Percentiles rank a stretch among this genome's conserved stretches.
Evolutionary conservation across 768 basidiomycete genomes (phyloP).

Genomic region (Amanita thiersii): DNA sequence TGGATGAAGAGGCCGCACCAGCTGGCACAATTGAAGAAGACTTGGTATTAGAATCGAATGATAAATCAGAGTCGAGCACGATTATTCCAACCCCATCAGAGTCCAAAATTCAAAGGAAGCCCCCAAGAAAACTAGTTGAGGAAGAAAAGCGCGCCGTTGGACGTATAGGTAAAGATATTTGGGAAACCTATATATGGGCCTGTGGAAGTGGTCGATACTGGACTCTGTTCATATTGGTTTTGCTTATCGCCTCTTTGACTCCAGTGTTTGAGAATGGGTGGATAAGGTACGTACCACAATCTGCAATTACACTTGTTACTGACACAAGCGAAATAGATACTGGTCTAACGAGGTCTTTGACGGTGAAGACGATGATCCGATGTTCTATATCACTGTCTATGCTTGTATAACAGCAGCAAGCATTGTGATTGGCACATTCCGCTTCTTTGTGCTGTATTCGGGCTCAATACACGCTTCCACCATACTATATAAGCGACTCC

Average conservation of each 20-base stretch:
- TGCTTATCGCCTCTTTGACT: conserved; percentile 42
- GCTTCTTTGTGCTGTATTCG: conserved; percentile 58
- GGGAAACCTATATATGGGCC: conserved; percentile 32
- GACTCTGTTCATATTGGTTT: conserved; percentile 34
- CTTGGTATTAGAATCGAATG: conserved; percentile 28
- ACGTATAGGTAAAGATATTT: conserved; percentile 49
- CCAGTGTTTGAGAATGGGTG: conserved; percentile 61
- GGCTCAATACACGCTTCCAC: conserved; percentile 70
- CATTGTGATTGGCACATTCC: conserved; percentile 36
- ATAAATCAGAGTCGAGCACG: conserved; percentile 31
- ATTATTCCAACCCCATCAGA: conserved; percentile 30
- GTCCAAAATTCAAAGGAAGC: conserved; percentile 24
- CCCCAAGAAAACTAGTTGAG: conserved; percentile 73
- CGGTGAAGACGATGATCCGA: conserved; percentile 29
- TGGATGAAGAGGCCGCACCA: conserved; percentile 25
- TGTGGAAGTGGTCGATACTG: conserved; percentile 34
- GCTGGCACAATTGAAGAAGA: conserved; percentile 1
- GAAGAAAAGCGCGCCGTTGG: conserved; percentile 63
- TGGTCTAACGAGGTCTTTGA: conserved; percentile 43
- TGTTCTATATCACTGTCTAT: conserved; percentile 61
- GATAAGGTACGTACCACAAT: conserved; percentile 29
- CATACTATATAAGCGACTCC: conserved; percentile 62
- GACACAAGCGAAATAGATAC: conserved; percentile 16
- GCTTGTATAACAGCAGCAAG: conserved; percentile 34
- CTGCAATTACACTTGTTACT: background rate